phyloP scores from a whole-genome alignment of 495 filamentous ascomycete genomes.

The Bacidia rubella region DNA sequence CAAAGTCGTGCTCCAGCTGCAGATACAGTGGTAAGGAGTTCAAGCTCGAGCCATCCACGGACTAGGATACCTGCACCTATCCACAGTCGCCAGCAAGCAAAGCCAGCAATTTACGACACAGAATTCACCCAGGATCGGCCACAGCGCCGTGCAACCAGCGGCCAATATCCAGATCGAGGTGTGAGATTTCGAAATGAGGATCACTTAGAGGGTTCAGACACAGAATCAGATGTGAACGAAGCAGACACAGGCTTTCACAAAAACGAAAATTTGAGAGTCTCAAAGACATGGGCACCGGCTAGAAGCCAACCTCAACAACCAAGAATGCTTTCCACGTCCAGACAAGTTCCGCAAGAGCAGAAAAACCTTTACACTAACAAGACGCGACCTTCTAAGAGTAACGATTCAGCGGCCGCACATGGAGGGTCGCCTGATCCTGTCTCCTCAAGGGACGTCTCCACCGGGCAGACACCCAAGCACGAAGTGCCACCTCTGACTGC shows the following conservation, averaged over 20 bases:
- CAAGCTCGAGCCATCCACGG: neutral
- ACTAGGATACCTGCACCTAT: neutral
- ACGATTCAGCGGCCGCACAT: slow-evolving; percentile 4
- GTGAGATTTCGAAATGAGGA: slow-evolving; percentile 13
- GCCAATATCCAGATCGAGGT: slow-evolving; percentile 6
- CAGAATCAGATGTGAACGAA: neutral
- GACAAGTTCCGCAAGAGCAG: slow-evolving; percentile 13
- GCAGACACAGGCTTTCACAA: neutral
- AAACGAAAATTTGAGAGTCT: neutral
- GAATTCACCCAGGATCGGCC: neutral
- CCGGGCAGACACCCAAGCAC: neutral
- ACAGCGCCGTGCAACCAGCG: neutral
- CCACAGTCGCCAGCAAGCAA: neutral
- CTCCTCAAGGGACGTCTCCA: slow-evolving; percentile 5
- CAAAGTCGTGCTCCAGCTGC: neutral
- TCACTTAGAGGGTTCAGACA: neutral
- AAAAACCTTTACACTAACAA: slow-evolving; percentile 14
- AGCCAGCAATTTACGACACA: neutral
- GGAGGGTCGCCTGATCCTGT: slow-evolving; percentile 11
- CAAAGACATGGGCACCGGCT: neutral
- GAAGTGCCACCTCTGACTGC: slow-evolving; percentile 13
- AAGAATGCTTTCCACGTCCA: slow-evolving; percentile 4
- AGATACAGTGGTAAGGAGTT: neutral
- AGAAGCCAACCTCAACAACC: neutral
- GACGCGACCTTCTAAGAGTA: slow-evolving; percentile 1